Conservation (phyloP, 768 basidiomycete species). For the Lentinus brumalis region DNA sequence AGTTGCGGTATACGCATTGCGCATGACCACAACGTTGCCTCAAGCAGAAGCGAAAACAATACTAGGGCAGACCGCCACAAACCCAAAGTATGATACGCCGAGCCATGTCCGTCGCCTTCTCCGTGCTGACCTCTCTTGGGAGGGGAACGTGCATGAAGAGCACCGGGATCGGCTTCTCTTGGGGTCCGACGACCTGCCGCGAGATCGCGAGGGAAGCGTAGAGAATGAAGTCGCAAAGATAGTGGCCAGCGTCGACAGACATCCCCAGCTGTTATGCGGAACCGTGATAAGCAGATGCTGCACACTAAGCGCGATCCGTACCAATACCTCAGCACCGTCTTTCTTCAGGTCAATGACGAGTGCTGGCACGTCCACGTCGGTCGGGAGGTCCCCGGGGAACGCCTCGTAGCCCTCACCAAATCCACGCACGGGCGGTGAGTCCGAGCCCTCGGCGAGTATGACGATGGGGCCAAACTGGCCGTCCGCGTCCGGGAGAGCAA, state of each 20-base stretch:
- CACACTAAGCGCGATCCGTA: not conserved
- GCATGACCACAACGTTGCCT: too few species aligned
- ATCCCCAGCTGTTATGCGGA: constrained; percentile 59
- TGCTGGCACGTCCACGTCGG: constrained; percentile 59
- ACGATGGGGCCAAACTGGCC: constrained; percentile 54
- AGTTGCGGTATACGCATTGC: too few species aligned
- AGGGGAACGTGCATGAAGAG: constrained; percentile 76
- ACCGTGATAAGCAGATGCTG: not conserved
- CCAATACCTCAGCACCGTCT: constrained; percentile 47
- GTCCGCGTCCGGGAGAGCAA: constrained; percentile 55
- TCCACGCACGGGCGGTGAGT: constrained; percentile 38
- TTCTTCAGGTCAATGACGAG: constrained; percentile 55
- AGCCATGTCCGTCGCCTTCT: constrained; percentile 69
- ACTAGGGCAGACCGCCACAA: constrained; percentile 29
- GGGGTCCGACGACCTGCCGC: constrained; percentile 38
- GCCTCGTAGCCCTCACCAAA: constrained; percentile 48
- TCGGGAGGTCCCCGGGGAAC: constrained; percentile 56
- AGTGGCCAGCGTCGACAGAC: constrained; percentile 77
- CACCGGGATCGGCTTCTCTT: constrained; percentile 43
- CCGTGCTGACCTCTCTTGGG: constrained; percentile 57
- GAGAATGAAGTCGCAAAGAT: constrained; percentile 75
- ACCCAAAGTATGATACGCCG: constrained; percentile 65
- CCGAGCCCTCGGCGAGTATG: constrained; percentile 39
- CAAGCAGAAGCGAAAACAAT: too few species aligned
- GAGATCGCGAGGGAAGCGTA: constrained; percentile 76